Percentiles rank a stretch among this genome's conserved stretches.
phyloP scores from a whole-genome alignment of 768 basidiomycete species.

The Pleurotus tuoliensis region DNA sequence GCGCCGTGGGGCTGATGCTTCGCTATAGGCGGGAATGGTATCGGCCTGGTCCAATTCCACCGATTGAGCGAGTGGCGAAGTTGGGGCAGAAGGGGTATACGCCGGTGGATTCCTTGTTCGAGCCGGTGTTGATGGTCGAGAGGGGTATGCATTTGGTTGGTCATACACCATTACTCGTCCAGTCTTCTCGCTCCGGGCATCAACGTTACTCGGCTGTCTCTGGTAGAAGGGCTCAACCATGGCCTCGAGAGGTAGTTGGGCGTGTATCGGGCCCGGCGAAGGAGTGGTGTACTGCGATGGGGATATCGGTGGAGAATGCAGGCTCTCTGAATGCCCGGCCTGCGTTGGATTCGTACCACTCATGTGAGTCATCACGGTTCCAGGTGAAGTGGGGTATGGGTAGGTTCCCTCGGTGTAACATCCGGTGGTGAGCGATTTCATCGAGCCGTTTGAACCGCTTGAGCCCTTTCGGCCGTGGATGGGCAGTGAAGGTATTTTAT shows the following conservation, averaged over 20 bases:
- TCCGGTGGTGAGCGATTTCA: not conserved
- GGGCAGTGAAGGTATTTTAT: not conserved
- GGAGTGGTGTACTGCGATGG: not conserved
- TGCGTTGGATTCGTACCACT: not conserved
- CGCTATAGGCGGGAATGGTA: constrained; percentile 1
- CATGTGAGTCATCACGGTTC: not conserved
- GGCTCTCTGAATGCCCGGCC: not conserved
- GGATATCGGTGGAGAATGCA: not conserved
- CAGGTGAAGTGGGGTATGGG: not conserved
- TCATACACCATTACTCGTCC: not conserved
- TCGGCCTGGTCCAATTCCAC: not conserved
- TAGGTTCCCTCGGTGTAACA: not conserved
- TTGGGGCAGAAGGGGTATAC: not conserved
- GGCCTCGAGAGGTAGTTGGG: not conserved
- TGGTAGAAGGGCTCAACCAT: not conserved
- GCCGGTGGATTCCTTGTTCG: not conserved
- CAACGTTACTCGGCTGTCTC: not conserved
- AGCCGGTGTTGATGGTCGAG: not conserved
- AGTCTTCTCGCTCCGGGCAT: constrained; percentile 3
- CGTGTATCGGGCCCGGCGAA: not conserved
- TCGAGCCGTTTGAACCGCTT: too few relatives aligned
- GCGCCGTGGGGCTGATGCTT: not conserved
- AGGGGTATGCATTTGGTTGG: not conserved
- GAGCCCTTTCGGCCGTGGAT: not conserved
- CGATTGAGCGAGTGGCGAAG: not conserved